A percentile compares a stretch with the other conserved stretches of the same genome.
Evolutionary conservation across 139 green algal species (phyloP).

Genomic region (Chlamydomonas schloesseri): DNA sequence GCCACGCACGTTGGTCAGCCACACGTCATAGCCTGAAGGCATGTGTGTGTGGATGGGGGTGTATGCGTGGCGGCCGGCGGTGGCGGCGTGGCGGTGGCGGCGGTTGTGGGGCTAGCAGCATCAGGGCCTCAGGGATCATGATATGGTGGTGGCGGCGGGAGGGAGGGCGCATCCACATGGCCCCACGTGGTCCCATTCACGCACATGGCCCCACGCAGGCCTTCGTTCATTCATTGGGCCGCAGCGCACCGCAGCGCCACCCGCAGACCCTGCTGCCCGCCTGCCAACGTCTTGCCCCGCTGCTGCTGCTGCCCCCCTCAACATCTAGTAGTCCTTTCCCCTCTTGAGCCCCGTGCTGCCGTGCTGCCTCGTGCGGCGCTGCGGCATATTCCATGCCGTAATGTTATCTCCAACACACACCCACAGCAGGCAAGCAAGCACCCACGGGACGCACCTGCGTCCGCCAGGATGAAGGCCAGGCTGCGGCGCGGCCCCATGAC

Average conservation of each 20-base stretch:
- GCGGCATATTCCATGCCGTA: too few species aligned
- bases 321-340: too few species aligned
- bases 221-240: too few species aligned
- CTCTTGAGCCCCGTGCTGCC: too few species aligned
- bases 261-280: too few species aligned
- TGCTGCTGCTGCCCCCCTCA: too few species aligned
- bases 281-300: too few species aligned
- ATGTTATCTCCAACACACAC: too few species aligned
- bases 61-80: neutral
- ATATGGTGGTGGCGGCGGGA: neutral
- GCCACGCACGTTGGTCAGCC: conserved; percentile 67
- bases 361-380: too few species aligned
- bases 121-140: neutral
- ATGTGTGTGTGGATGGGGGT: neutral
- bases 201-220: too few species aligned
- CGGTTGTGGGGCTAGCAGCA: neutral
- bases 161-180: neutral
- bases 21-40: conserved; percentile 64
- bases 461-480: conserved; percentile 72
- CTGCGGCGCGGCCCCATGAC: conserved; percentile 59
- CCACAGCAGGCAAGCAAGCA: too few species aligned
- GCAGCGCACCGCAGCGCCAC: too few species aligned
- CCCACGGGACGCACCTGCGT: conserved; percentile 57
- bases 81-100: neutral
- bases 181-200: neutral